These are phyloP conservation scores for Penicillium coffeae DNA, from an alignment of 495 filamentous ascomycete genomes.

Conservation along the genomic window DNA sequence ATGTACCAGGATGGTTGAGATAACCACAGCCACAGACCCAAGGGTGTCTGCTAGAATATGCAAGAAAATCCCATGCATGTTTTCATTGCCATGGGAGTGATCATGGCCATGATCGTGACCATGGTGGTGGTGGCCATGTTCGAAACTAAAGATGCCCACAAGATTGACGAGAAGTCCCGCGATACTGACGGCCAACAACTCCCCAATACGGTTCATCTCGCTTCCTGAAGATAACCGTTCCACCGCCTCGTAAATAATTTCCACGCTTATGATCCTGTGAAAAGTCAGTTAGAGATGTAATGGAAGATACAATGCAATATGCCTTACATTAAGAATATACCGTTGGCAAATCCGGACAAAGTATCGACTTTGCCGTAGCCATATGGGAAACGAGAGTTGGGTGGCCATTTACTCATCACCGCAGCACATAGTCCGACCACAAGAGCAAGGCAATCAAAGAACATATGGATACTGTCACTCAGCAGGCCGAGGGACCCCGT, in stretches of 20 bases:
- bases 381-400: conserved; percentile 82
- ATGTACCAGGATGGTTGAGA: conserved; percentile 83
- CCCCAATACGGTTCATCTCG: conserved; percentile 76
- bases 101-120: conserved; percentile 65
- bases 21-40: conserved; percentile 89
- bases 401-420: conserved; percentile 96
- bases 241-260: conserved; percentile 93
- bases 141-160: conserved; percentile 85
- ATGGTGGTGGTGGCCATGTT: conserved; percentile 59
- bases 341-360: conserved; percentile 93
- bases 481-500: conserved; percentile 91
- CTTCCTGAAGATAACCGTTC: conserved; percentile 78
- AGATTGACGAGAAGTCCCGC: conserved; percentile 86
- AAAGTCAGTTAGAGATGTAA: conserved; percentile 35
- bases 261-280: conserved; percentile 80
- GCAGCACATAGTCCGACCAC: conserved; percentile 90
- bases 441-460: conserved; percentile 95
- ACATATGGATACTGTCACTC: conserved; percentile 98
- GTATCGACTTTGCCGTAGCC: conserved; percentile 97
- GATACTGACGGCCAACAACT: conserved; percentile 82
- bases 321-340: conserved; percentile 85
- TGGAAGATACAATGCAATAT: neutral
- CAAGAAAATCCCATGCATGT: conserved; percentile 98
- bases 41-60: conserved; percentile 95
- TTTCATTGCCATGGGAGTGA: conserved; percentile 79